A percentile compares a stretch with the other conserved stretches of the same genome.
Evolutionary conservation across 2,329 filamentous ascomycete genomes (phyloP).

Genomic region (Aureobasidium sp.): DNA sequence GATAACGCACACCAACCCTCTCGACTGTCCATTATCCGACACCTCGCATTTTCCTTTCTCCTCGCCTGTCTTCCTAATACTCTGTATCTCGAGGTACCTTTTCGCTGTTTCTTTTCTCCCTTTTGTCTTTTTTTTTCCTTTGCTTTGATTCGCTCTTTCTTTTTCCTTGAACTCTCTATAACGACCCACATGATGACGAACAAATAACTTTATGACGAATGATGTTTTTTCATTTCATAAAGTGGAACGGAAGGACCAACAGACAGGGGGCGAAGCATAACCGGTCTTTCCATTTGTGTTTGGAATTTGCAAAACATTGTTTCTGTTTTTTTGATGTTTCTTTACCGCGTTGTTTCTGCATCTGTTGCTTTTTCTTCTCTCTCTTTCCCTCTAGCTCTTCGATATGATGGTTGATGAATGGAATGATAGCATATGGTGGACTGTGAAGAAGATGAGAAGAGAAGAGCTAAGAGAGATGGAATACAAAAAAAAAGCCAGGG

Average conservation of each 20-base stretch:
- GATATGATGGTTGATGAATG: not conserved
- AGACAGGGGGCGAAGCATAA: constrained; percentile 7
- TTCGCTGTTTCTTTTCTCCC: too few relatives aligned
- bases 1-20: not conserved
- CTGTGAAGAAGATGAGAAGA: not conserved
- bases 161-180: constrained; percentile 8
- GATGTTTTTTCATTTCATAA: constrained; percentile 18
- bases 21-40: not conserved
- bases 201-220: constrained; percentile 17
- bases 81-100: not conserved
- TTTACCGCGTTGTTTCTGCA: not conserved
- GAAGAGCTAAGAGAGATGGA: not conserved
- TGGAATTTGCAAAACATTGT: constrained; percentile 12
- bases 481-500: not conserved
- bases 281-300: constrained; percentile 7
- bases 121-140: not conserved
- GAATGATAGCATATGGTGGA: constrained; percentile 1
- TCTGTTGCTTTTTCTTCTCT: not conserved
- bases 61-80: constrained; percentile 8
- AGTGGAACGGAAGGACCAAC: constrained; percentile 5
- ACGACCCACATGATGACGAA: constrained; percentile 17
- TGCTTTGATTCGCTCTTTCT: not conserved
- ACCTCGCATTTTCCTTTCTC: not conserved
- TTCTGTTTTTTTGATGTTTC: not conserved
- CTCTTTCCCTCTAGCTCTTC: not conserved